Evolutionary conservation across 164 flowering plant species (phyloP).

Genomic region (Vitis amurensis): DNA sequence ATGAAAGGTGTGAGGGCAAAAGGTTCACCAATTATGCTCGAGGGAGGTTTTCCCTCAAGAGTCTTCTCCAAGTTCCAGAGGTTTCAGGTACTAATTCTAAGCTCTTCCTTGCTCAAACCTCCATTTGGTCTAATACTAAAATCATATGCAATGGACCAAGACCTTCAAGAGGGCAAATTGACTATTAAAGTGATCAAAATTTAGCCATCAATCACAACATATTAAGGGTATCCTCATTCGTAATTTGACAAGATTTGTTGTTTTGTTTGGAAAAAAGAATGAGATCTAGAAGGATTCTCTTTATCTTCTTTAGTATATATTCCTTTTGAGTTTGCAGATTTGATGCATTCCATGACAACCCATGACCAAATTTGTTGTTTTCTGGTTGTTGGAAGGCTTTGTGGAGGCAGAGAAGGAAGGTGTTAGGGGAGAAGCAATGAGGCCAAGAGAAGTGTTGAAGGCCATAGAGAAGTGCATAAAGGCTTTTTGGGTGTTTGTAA

Average conservation of each 20-base stretch:
- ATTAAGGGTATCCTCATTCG: too few species aligned
- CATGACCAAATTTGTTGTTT: not conserved
- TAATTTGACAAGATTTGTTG: too few species aligned
- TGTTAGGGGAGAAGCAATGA: constrained; percentile 23
- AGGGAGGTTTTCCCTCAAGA: constrained; percentile 38
- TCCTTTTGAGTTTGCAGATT: not conserved
- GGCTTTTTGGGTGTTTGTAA: constrained; percentile 35
- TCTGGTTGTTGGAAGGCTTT: constrained; percentile 18
- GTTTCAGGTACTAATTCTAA: constrained; percentile 35
- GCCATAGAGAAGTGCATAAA: constrained; percentile 47
- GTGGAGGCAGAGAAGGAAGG: constrained; percentile 24
- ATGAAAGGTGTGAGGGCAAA: constrained; percentile 36
- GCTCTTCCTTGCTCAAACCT: too few species aligned
- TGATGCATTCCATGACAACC: not conserved
- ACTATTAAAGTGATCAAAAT: too few species aligned
- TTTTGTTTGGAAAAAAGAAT: too few species aligned
- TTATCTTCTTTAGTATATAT: too few species aligned
- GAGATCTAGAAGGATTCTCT: too few species aligned
- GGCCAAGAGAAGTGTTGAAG: constrained; percentile 30
- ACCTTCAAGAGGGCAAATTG: too few species aligned
- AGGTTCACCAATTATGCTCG: constrained; percentile 40
- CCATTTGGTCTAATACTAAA: too few species aligned
- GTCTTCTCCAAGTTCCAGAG: constrained; percentile 58
- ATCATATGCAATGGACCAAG: too few species aligned
- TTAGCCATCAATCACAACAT: too few species aligned